These are phyloP conservation scores for Whalleya microplaca DNA, from an alignment of 2,329 filamentous ascomycete genomes.

Conservation along the genomic window DNA sequence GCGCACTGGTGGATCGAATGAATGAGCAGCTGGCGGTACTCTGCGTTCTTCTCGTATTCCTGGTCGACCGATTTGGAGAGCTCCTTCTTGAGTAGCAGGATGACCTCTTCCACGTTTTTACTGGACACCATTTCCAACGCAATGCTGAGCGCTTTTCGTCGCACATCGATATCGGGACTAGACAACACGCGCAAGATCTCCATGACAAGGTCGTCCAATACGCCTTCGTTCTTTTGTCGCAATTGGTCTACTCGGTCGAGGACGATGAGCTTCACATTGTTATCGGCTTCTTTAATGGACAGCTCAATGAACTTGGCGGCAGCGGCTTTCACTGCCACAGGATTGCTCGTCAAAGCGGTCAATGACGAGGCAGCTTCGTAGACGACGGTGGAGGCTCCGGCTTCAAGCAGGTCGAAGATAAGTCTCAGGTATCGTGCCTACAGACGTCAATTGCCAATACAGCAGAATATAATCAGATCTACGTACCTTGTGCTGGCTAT, in stretches of 20 bases:
- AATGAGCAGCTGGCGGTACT: conserved; percentile 93
- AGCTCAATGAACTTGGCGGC: conserved; percentile 96
- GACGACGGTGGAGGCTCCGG: conserved; percentile 89
- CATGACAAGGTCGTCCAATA: conserved; percentile 94
- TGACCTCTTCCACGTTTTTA: conserved; percentile 98
- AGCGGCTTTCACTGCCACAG: conserved; percentile 95
- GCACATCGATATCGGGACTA: conserved; percentile 93
- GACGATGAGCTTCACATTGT: conserved; percentile 99
- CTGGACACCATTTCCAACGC: conserved; percentile 98
- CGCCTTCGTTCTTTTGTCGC: conserved; percentile 83
- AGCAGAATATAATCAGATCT: background rate
- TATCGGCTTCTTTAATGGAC: conserved; percentile 96
- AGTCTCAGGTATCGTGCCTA: conserved; percentile 87
- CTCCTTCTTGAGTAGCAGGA: conserved; percentile 95
- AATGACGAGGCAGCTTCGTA: conserved; percentile 97
- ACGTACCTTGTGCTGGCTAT: conserved; percentile 85
- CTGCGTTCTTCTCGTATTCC: conserved; percentile 97
- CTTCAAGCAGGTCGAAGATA: conserved; percentile 96
- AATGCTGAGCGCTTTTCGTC: conserved; percentile 86
- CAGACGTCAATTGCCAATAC: conserved; percentile 33
- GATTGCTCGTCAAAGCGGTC: conserved; percentile 91
- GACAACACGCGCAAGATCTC: conserved; percentile 94
- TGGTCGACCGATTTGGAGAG: conserved; percentile 97
- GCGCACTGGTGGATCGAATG: conserved; percentile 98
- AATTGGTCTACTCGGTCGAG: conserved; percentile 90